A percentile compares a stretch with the other conserved stretches of the same genome.
phyloP scores from a whole-genome alignment of 306 rosid species.

The Quercus cerris region DNA sequence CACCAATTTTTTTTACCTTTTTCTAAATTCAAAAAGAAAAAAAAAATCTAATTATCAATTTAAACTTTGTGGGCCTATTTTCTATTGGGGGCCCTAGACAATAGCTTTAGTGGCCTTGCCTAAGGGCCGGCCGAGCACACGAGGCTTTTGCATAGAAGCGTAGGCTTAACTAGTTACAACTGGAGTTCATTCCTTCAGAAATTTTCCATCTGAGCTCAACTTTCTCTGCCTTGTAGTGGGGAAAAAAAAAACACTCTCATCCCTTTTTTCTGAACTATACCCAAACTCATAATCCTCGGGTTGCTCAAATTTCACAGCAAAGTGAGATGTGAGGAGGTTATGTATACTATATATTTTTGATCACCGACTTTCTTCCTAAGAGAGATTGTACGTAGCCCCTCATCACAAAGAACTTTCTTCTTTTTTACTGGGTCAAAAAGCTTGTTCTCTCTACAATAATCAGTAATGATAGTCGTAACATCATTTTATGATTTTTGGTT shows the following conservation, averaged over 20 bases:
- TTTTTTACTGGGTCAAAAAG: conserved; percentile 58
- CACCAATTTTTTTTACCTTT: too few relatives aligned
- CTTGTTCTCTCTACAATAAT: conserved; percentile 52
- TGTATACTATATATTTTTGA: conserved; percentile 34
- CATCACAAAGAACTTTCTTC: conserved; percentile 59
- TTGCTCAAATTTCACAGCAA: conserved; percentile 46
- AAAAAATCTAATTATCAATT: too few relatives aligned
- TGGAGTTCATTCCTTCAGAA: conserved; percentile 18
- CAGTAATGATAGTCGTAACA: conserved; percentile 46
- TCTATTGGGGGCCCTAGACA: too few relatives aligned
- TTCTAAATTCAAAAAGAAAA: too few relatives aligned
- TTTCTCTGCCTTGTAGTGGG: conserved; percentile 27
- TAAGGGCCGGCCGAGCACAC: too few relatives aligned
- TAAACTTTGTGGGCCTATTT: too few relatives aligned
- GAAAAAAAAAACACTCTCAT: conserved; percentile 13
- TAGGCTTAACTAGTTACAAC: conserved; percentile 8
- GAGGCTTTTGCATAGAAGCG: too few relatives aligned
- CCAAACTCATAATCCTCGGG: conserved; percentile 35
- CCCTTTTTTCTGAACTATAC: conserved; percentile 37
- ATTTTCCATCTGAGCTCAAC: conserved; percentile 17
- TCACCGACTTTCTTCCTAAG: conserved; percentile 51
- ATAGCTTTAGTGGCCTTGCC: too few relatives aligned
- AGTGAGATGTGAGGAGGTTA: conserved; percentile 54
- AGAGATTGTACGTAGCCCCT: conserved; percentile 25
- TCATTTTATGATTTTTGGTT: conserved; percentile 48